These are phyloP conservation scores for Aureobasidium melanogenum DNA, from an alignment of 2,329 filamentous ascomycete genomes.

Conservation along the genomic window DNA sequence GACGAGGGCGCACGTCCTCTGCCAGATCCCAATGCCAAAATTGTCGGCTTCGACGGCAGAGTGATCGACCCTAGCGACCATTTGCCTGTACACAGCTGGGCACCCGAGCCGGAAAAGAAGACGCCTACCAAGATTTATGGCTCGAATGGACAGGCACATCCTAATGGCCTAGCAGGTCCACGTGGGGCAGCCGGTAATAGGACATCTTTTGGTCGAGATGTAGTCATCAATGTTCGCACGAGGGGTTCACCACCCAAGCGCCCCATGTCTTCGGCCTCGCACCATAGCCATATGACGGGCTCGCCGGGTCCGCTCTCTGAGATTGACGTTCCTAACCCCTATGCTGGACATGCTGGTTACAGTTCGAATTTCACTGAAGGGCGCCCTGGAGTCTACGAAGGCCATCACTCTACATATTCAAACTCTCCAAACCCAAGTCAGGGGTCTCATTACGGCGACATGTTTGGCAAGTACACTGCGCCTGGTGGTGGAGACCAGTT, in stretches of 20 bases:
- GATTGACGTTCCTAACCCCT: constrained; percentile 35
- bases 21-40: constrained; percentile 46
- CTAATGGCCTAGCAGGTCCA: constrained; percentile 16
- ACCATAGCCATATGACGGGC: constrained; percentile 30
- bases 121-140: constrained; percentile 28
- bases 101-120: constrained; percentile 63
- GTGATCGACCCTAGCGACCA: constrained; percentile 76
- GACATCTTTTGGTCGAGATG: constrained; percentile 19
- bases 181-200: constrained; percentile 1
- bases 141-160: constrained; percentile 26
- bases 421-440: neutral
- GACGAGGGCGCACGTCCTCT: constrained; percentile 18
- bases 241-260: constrained; percentile 27
- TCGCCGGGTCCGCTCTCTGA: constrained; percentile 15
- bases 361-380: constrained; percentile 25
- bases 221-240: constrained; percentile 25
- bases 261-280: constrained; percentile 32
- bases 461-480: constrained; percentile 6
- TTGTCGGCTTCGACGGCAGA: constrained; percentile 65
- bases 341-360: constrained; percentile 45
- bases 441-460: constrained; percentile 1
- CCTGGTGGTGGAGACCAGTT: neutral
- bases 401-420: neutral
- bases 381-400: constrained; percentile 27
- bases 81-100: constrained; percentile 67